Percentiles rank a stretch among this genome's conserved stretches.
Conservation (phyloP, 2,329 filamentous ascomycete species). For the Bipolaris zeicola region DNA sequence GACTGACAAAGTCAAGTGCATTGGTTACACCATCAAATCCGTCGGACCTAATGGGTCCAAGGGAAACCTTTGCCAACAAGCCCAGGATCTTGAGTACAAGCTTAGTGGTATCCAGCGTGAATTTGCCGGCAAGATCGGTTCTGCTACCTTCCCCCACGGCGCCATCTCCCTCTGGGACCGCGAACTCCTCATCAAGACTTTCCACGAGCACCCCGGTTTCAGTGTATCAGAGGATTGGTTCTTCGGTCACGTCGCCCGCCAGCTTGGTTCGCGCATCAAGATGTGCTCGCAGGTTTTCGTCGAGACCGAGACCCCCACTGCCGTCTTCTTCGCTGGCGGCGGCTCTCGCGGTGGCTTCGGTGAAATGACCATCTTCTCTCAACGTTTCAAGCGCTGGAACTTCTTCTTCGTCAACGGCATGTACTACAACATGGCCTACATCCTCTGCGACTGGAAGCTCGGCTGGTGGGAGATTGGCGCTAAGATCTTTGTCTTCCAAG, state of each 20-base stretch:
- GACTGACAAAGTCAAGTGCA: constrained; percentile 35
- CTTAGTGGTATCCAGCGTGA: constrained; percentile 54
- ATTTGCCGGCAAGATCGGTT: constrained; percentile 54
- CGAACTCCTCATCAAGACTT: constrained; percentile 53
- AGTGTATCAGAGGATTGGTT: constrained; percentile 60
- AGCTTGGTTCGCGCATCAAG: constrained; percentile 53
- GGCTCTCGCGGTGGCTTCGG: constrained; percentile 56
- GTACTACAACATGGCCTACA: constrained; percentile 56
- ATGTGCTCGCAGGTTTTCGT: constrained; percentile 60
- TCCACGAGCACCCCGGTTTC: constrained; percentile 58
- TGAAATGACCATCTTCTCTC: constrained; percentile 60
- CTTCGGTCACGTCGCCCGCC: constrained; percentile 56
- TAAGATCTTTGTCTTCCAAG: constrained; percentile 58
- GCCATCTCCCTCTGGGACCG: constrained; percentile 58
- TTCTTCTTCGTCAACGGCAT: constrained; percentile 59
- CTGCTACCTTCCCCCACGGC: constrained; percentile 58
- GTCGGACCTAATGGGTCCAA: constrained; percentile 46
- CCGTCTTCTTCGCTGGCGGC: constrained; percentile 51
- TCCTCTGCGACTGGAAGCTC: constrained; percentile 55
- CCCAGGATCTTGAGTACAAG: constrained; percentile 61
- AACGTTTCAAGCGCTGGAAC: constrained; percentile 59
- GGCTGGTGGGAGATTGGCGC: constrained; percentile 57
- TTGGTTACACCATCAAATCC: constrained; percentile 58
- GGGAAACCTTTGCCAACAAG: constrained; percentile 45
- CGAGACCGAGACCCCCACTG: constrained; percentile 56